Percentiles rank a stretch among this genome's conserved stretches.
These are phyloP conservation scores for Tetragonia tetragonoides DNA, from an alignment of 148 eudicot species.

Conservation along the genomic window DNA sequence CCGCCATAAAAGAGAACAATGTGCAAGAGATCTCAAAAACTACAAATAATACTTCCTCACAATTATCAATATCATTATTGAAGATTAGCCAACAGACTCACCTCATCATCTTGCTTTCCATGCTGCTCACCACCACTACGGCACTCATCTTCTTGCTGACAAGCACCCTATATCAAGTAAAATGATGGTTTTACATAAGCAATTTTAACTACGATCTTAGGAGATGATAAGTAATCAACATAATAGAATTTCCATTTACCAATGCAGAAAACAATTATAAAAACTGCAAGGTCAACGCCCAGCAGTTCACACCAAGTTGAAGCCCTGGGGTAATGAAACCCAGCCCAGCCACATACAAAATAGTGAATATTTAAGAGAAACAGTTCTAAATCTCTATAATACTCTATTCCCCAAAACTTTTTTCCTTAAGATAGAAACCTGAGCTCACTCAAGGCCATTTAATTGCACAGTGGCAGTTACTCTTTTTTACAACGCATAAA, in stretches of 20 bases:
- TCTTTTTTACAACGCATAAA: too few species aligned
- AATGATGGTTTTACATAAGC: background rate
- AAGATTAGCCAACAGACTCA: conserved; percentile 18
- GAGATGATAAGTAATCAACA: background rate
- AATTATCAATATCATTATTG: background rate
- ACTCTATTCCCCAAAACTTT: background rate
- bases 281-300: background rate
- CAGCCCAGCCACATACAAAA: background rate
- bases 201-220: background rate
- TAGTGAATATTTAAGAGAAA: background rate
- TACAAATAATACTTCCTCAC: background rate
- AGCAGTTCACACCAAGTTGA: background rate
- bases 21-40: background rate
- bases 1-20: background rate
- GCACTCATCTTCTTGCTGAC: conserved; percentile 48
- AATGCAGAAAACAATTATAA: background rate
- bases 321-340: background rate
- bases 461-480: background rate
- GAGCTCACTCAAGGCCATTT: background rate
- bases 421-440: too few species aligned
- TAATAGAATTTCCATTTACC: too few species aligned
- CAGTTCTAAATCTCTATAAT: background rate
- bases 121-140: conserved; percentile 53
- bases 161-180: conserved; percentile 9
- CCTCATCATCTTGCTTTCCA: conserved; percentile 67